A percentile compares a stretch with the other conserved stretches of the same genome.
These are phyloP conservation scores for Trametes cinnabarina DNA, from an alignment of 768 basidiomycete species.

Conservation along the genomic window DNA sequence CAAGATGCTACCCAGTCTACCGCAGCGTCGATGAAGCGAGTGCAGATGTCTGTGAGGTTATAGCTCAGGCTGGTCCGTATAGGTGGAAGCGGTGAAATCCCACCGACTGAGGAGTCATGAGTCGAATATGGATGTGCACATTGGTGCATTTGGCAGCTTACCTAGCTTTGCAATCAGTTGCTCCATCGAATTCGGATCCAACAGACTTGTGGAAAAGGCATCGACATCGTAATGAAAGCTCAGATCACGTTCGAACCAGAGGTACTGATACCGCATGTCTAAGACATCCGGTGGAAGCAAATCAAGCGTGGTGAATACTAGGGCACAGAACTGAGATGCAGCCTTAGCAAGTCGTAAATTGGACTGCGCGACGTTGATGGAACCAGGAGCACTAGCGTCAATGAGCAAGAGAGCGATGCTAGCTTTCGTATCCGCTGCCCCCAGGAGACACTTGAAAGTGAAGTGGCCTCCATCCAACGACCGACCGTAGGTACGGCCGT, in stretches of 20 bases:
- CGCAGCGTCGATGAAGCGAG: background rate
- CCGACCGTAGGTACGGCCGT: too few species aligned
- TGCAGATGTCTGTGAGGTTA: background rate
- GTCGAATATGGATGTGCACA: background rate
- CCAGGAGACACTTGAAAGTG: background rate
- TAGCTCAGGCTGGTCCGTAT: background rate
- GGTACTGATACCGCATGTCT: background rate
- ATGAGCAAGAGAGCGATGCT: background rate
- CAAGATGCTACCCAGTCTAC: background rate
- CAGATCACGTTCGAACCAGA: background rate
- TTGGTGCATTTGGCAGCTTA: background rate
- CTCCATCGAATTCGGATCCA: background rate
- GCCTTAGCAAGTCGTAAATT: background rate
- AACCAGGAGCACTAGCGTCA: background rate
- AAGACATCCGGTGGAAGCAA: background rate
- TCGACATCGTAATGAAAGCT: background rate
- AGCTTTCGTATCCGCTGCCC: background rate
- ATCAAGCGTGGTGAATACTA: background rate
- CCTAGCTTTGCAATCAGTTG: background rate
- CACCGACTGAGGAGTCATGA: background rate
- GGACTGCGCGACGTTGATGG: background rate
- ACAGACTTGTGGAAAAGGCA: background rate
- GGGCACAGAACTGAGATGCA: background rate
- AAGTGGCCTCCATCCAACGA: background rate
- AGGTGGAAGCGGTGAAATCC: background rate